Conservation (phyloP, 75 land plant species). For the Isoetes taiwanensis region DNA sequence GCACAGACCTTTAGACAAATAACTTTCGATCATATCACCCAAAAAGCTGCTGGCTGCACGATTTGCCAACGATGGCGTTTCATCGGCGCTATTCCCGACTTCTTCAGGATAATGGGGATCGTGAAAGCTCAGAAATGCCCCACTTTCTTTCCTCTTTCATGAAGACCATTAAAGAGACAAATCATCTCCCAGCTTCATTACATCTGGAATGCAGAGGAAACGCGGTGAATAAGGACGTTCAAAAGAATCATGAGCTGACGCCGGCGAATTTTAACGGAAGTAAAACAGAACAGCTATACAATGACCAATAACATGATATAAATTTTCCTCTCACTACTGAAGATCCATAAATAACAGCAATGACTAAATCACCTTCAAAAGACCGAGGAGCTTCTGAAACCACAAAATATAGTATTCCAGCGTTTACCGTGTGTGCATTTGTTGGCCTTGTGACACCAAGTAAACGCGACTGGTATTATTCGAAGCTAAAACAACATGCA, state of each 20-base stretch:
- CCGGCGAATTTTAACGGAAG: slow-evolving; percentile 20
- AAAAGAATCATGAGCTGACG: slow-evolving; percentile 42
- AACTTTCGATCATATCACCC: slow-evolving; percentile 26
- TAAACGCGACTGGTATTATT: slow-evolving; percentile 58
- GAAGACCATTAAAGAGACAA: background rate
- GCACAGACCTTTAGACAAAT: slow-evolving; percentile 36
- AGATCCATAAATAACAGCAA: too few species aligned
- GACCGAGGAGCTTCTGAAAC: slow-evolving; percentile 54
- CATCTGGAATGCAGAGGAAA: slow-evolving; percentile 48
- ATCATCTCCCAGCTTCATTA: slow-evolving; percentile 36
- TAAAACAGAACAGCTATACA: background rate
- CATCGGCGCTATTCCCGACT: slow-evolving; percentile 25
- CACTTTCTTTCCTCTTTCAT: background rate
- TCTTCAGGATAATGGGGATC: background rate
- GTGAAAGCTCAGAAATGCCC: background rate
- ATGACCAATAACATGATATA: too few species aligned
- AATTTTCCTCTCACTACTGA: too few species aligned
- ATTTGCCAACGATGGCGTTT: slow-evolving; percentile 18
- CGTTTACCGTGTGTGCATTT: slow-evolving; percentile 50
- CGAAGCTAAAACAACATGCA: slow-evolving; percentile 52
- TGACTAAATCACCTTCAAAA: slow-evolving; percentile 42
- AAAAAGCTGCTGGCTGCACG: slow-evolving; percentile 25
- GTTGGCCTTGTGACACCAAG: slow-evolving; percentile 67
- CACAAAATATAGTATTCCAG: slow-evolving; percentile 44
- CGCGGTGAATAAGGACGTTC: slow-evolving; percentile 48